phyloP scores from a whole-genome alignment of 1,139 yeast genomes.

The Nakaseomyces nivariensis region DNA sequence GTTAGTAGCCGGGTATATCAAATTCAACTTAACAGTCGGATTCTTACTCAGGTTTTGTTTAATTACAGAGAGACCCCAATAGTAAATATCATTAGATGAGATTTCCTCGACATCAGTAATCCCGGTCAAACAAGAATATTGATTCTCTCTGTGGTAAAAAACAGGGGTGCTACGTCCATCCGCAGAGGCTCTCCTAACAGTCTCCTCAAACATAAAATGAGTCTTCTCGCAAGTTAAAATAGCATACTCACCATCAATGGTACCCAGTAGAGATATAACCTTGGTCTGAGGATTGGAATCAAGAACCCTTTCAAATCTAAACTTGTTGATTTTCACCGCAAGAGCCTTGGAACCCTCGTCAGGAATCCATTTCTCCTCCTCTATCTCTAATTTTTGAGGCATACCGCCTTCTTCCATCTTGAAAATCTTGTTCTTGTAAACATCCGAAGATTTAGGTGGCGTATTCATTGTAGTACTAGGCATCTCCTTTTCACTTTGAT shows the following conservation, averaged over 20 bases:
- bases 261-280: conserved; percentile 53
- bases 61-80: conserved; percentile 60
- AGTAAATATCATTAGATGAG: conserved; percentile 70
- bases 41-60: conserved; percentile 36
- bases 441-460: conserved; percentile 1
- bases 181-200: conserved; percentile 16
- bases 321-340: conserved; percentile 22
- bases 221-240: conserved; percentile 69
- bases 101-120: conserved; percentile 36
- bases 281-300: conserved; percentile 58
- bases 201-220: conserved; percentile 37
- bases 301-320: conserved; percentile 37
- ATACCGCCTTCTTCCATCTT: background rate
- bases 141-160: conserved; percentile 19
- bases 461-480: conserved; percentile 2
- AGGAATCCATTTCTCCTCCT: conserved; percentile 3
- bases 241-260: conserved; percentile 49
- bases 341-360: conserved; percentile 2
- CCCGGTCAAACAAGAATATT: conserved; percentile 18
- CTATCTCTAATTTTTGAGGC: background rate
- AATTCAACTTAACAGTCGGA: conserved; percentile 65
- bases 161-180: conserved; percentile 18
- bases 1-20: conserved; percentile 85
- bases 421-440: conserved; percentile 1
- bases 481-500: background rate